Base-by-base conservation (phyloP, 2,329 filamentous ascomycete genomes). In the Fusarium sacchari region DNA sequence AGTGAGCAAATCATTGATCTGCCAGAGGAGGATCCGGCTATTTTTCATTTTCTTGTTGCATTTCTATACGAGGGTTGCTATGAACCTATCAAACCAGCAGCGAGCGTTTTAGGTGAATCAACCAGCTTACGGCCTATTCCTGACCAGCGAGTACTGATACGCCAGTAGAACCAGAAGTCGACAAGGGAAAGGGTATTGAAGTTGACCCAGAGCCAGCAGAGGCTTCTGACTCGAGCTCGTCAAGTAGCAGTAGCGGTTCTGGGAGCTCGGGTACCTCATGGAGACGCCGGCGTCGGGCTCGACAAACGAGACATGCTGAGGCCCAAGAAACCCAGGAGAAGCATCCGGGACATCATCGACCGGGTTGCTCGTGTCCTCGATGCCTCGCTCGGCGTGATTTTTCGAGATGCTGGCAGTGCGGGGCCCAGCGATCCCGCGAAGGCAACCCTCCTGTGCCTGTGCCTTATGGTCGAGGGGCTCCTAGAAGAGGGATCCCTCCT, bases 41-140 rank as follows among this genome's bases (percentile, higher is more conserved):
- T 86, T 52, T 88, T 88, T 68, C 85, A 86, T 64, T 87, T 87
- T 69, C 77, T 88, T 46, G 79, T 88, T 40, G 84, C 85, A n/a
- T 88, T 83, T 57, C 78, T 88, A 18, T 88, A 87, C 71, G 86
- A 88, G 71, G 83, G 81, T 26, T 83, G 79, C 61, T 87, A 84
- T 70, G 79, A 83, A 7, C 86, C 86, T 40, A 85, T 86, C 63
- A 83, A 79, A 69, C 79, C 85, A n/a, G 79, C 81, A 39, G 80
- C 84, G 7, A 81, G 81, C 32, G 84, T 81, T 5, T 77, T 87
- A 36, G 74, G 83, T 82, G 71, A 68, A 77, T 67, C 78, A 47
- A 37, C 11, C 32, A 50, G 28, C 28, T 53, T 37, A 14, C 34
- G n/a, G 34, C 18, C n/a, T 39, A 24, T 8, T n/a, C 50, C 18